Percentiles rank a stretch among this genome's conserved stretches.
These are phyloP conservation scores for Sphaerobolus stellatus DNA, from an alignment of 1,284 basidiomycete species.

Conservation along the genomic window DNA sequence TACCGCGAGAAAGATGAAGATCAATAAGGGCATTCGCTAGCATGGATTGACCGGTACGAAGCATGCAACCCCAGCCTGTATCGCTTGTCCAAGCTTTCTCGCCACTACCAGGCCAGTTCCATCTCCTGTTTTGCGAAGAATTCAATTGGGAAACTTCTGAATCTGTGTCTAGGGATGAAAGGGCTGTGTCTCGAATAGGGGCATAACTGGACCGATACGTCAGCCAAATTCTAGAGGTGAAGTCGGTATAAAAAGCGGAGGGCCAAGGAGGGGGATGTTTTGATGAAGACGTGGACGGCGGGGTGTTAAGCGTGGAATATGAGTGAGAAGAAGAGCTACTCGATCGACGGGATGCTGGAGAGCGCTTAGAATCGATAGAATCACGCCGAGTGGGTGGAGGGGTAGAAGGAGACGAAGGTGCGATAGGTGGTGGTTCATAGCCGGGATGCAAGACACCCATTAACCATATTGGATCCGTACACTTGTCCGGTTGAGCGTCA, in stretches of 20 bases:
- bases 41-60: conserved; percentile 90
- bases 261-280: conserved; percentile 66
- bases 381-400: conserved; percentile 33
- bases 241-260: conserved; percentile 84
- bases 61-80: conserved; percentile 98
- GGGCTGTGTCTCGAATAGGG: conserved; percentile 71
- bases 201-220: conserved; percentile 91
- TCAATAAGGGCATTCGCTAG: conserved; percentile 87
- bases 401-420: conserved; percentile 29
- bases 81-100: conserved; percentile 90
- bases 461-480: conserved; percentile 79
- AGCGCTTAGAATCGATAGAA: conserved; percentile 38
- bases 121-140: conserved; percentile 37
- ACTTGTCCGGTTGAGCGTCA: conserved; percentile 80
- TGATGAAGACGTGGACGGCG: conserved; percentile 23
- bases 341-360: conserved; percentile 46
- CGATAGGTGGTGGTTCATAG: conserved; percentile 54
- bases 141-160: conserved; percentile 14
- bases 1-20: conserved; percentile 84
- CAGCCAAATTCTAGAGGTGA: conserved; percentile 84
- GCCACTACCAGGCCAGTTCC: conserved; percentile 45
- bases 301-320: conserved; percentile 26
- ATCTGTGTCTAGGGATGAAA: conserved; percentile 48
- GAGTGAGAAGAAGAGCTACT: conserved; percentile 46
- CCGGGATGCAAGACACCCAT: conserved; percentile 78